Evolutionary conservation across 1,284 basidiomycete genomes (phyloP).

Genomic region (Paramarasmius palmivorus): DNA sequence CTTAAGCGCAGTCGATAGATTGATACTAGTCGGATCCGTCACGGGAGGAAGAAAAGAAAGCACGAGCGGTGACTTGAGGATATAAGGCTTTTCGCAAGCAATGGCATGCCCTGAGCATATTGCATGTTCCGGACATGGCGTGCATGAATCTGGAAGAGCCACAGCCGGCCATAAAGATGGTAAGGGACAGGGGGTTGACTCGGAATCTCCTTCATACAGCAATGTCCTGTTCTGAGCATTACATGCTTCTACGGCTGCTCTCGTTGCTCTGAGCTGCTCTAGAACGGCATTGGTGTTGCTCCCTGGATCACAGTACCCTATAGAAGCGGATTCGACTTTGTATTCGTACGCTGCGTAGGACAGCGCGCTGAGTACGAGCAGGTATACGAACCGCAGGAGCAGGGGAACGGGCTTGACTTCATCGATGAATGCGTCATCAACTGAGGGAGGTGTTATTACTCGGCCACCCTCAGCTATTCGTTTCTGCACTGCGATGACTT

Average conservation of each 20-base stretch:
- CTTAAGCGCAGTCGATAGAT: conserved; percentile 37
- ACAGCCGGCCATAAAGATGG: conserved; percentile 47
- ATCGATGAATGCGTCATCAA: conserved; percentile 12
- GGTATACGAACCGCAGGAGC: conserved; percentile 36
- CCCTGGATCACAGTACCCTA: conserved; percentile 84
- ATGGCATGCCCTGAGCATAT: conserved; percentile 66
- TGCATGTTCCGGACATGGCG: conserved; percentile 84
- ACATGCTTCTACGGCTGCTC: conserved; percentile 58
- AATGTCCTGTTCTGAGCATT: conserved; percentile 53
- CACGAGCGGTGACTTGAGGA: conserved; percentile 66
- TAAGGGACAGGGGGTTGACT: conserved; percentile 49
- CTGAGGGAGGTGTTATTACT: conserved; percentile 7
- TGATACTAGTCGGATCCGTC: conserved; percentile 35
- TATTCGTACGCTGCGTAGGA: conserved; percentile 49
- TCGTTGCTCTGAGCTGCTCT: conserved; percentile 42
- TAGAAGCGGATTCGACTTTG: conserved; percentile 66
- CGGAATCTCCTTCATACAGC: conserved; percentile 33
- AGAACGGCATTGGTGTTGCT: conserved; percentile 64
- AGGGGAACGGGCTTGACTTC: conserved; percentile 15
- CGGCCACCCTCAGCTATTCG: conserved; percentile 34
- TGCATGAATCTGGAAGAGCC: conserved; percentile 66
- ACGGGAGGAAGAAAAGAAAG: conserved; percentile 52
- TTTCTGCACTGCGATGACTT: conserved; percentile 33
- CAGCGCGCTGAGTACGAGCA: conserved; percentile 32
- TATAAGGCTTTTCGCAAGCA: conserved; percentile 75